Evolutionary conservation across 345 rosid species (phyloP).

Genomic region (Gossypium stocksii): DNA sequence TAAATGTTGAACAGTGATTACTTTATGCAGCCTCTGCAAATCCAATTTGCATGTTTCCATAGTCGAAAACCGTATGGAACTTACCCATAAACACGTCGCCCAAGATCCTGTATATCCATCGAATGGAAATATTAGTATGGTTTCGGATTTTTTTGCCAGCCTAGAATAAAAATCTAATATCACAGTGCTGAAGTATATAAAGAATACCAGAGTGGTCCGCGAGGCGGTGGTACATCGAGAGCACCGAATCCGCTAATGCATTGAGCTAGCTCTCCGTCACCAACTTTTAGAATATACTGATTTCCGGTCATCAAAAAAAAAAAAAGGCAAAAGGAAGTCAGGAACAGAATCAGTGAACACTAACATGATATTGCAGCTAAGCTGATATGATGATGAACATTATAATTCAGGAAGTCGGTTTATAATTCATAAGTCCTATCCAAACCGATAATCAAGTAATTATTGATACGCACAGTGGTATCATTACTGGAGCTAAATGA

Average conservation of each 20-base stretch:
- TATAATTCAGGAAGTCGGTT: no score
- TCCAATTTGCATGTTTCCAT: constrained; percentile 69
- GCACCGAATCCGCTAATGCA: constrained; percentile 72
- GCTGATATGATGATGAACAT: no score
- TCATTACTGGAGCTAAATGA: background rate
- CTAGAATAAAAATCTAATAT: background rate
- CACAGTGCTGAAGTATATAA: background rate
- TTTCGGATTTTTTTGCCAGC: background rate
- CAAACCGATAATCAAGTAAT: background rate
- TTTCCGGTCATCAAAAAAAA: constrained; percentile 2
- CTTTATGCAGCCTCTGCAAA: constrained; percentile 72
- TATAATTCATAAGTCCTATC: background rate
- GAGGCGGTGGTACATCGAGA: constrained; percentile 68
- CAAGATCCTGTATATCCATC: constrained; percentile 51
- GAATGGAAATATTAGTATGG: background rate
- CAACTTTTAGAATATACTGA: constrained; percentile 65
- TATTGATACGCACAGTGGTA: background rate
- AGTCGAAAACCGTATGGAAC: constrained; percentile 81
- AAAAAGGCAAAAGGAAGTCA: background rate
- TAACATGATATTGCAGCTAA: background rate
- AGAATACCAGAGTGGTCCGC: constrained; percentile 69
- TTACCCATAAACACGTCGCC: constrained; percentile 83
- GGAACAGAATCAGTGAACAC: background rate
- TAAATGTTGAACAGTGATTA: background rate
- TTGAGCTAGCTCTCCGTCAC: constrained; percentile 54